Conservation (phyloP, 345 rosid genomes). For the Balakata baccata region DNA sequence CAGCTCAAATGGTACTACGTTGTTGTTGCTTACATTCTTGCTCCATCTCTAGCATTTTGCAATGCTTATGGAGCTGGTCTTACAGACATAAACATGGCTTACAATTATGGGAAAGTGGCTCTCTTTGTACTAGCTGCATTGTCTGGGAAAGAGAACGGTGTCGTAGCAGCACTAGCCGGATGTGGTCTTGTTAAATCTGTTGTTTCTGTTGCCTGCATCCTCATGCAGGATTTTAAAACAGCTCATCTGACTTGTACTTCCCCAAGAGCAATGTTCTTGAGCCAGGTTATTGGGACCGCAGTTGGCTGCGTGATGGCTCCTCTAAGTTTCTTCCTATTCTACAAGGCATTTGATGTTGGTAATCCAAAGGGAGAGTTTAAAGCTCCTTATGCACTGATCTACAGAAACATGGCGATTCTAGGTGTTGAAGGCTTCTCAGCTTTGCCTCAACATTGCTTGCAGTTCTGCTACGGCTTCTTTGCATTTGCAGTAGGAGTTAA, state of each 20-base stretch:
- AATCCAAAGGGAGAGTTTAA: constrained; percentile 85
- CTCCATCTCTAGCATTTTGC: constrained; percentile 88
- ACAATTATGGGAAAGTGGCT: constrained; percentile 93
- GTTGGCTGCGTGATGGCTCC: constrained; percentile 75
- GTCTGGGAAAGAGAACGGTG: constrained; percentile 70
- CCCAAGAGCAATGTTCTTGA: constrained; percentile 81
- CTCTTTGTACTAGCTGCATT: constrained; percentile 72
- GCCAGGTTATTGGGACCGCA: constrained; percentile 73
- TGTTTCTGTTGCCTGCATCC: constrained; percentile 75
- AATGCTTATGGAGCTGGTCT: constrained; percentile 95
- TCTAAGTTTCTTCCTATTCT: constrained; percentile 80
- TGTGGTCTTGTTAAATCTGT: constrained; percentile 91
- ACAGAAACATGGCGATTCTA: constrained; percentile 75
- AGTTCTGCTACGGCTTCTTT: constrained; percentile 67
- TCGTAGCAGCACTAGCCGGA: constrained; percentile 81
- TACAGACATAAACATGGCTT: constrained; percentile 95
- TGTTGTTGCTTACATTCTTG: constrained; percentile 66
- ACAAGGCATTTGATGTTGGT: constrained; percentile 85
- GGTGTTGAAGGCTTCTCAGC: constrained; percentile 65
- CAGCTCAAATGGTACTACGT: constrained; percentile 89
- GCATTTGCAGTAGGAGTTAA: constrained; percentile 66
- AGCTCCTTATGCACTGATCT: constrained; percentile 87
- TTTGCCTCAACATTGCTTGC: constrained; percentile 56
- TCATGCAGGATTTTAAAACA: constrained; percentile 96
- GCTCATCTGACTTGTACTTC: constrained; percentile 78